Base-by-base conservation (phyloP, 345 rosid species). In the Syzygium aromaticum region DNA sequence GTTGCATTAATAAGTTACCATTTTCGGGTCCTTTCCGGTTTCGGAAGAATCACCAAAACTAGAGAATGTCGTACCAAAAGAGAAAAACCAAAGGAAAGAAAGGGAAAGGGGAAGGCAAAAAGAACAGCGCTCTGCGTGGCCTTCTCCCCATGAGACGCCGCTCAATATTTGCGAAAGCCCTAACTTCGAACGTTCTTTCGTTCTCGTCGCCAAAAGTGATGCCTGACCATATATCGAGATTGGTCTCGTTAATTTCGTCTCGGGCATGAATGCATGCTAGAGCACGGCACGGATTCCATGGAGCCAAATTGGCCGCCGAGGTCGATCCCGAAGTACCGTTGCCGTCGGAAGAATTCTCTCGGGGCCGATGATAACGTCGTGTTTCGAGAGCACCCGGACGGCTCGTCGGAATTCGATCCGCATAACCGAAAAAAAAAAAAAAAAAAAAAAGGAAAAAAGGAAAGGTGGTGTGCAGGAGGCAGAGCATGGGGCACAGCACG, bases 271-370 rank as follows among this genome's bases (percentile, higher is more conserved):
- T 59, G 64, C 64, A 23, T 57, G 10, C 0, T 1, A 57, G 63
- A 23, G 28, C n/a, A 23, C 0, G 6, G 0, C n/a, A 57, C 0
- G 6, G 11, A 57, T 23, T 57, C 6, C 2, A 3, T 3, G 0
- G 0, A 5, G 4, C 0, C 5, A 0, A 59, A 59, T 59, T 15
- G 12, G 27, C 5, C 0, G 27, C 0, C 3, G 0, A 5, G 15
- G 27, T 57, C 3, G 0, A 59, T 14, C 15, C 3, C 0, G 0
- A 57, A 57, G 27, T 4, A 5, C 4, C 14, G 1, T 57, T 0
- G 0, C 10, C 25, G 14, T 27, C 27, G 10, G 64, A 25, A 15
- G 25, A 11, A 59, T 59, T 59, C 30, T 25, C 7, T 5, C 0
- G 3, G 3, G 64, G 30, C 5, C 2, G 16, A 25, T 0, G 7